Percentiles rank a stretch among this genome's conserved stretches.
Evolutionary conservation across 1,139 yeast genomes (phyloP).

Genomic region (Hyphopichia buzzinii): DNA sequence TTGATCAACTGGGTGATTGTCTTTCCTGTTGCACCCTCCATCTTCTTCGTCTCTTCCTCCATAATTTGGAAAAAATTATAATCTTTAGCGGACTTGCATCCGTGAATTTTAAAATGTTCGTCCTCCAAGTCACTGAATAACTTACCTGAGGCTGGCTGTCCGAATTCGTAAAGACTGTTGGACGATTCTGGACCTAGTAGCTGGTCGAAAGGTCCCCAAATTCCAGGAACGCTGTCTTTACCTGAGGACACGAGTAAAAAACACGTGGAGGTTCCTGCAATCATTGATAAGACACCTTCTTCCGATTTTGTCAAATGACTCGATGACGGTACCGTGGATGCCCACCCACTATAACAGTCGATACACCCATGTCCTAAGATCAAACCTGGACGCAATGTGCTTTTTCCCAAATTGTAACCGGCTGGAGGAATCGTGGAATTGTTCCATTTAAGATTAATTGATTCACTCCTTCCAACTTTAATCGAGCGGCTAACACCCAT

Average conservation of each 20-base stretch:
- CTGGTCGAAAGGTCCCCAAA: slow-evolving; percentile 58
- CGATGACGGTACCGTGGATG: slow-evolving; percentile 25
- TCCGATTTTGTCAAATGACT: slow-evolving; percentile 8
- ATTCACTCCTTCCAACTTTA: not conserved
- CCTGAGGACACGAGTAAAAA: slow-evolving; percentile 28
- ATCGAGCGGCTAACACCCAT: not conserved
- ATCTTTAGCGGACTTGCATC: slow-evolving; percentile 4
- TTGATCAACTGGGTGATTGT: slow-evolving; percentile 32
- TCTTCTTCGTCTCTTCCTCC: slow-evolving; percentile 26
- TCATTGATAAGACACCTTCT: slow-evolving; percentile 34
- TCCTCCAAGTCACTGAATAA: slow-evolving; percentile 45
- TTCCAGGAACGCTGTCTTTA: slow-evolving; percentile 30
- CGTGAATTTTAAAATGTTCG: slow-evolving; percentile 18
- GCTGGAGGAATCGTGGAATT: not conserved
- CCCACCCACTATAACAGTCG: slow-evolving; percentile 60
- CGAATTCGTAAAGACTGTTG: slow-evolving; percentile 45
- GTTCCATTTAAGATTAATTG: not conserved
- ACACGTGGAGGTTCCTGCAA: slow-evolving; percentile 65
- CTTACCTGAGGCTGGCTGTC: slow-evolving; percentile 59
- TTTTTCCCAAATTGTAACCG: slow-evolving; percentile 4
- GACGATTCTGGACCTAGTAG: slow-evolving; percentile 13
- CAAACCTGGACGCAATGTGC: not conserved
- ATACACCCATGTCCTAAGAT: slow-evolving; percentile 48
- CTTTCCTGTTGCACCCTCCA: slow-evolving; percentile 14
- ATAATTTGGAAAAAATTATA: slow-evolving; percentile 23